A percentile compares a stretch with the other conserved stretches of the same genome.
phyloP scores from a whole-genome alignment of 805 yeast genomes.

The Ogataea pini region DNA sequence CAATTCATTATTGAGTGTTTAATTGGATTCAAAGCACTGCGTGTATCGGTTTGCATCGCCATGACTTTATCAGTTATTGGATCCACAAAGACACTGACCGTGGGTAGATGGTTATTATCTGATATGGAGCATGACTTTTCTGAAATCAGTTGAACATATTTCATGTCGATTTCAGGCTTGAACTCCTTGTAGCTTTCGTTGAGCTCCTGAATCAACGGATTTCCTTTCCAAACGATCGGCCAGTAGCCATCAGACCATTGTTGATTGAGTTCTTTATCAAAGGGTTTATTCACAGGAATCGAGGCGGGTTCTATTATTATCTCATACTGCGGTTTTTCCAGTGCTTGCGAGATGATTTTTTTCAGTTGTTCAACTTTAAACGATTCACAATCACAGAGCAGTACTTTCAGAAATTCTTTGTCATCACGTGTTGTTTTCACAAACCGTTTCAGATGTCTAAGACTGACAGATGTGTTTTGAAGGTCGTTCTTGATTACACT shows the following conservation, averaged over 20 bases:
- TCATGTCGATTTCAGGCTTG: slow-evolving; percentile 46
- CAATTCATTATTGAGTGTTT: slow-evolving; percentile 78
- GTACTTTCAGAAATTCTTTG: slow-evolving; percentile 10
- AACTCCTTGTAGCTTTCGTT: slow-evolving; percentile 43
- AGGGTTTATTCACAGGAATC: slow-evolving; percentile 67
- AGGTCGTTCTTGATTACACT: slow-evolving; percentile 28
- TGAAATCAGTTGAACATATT: slow-evolving; percentile 34
- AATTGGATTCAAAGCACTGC: slow-evolving; percentile 50
- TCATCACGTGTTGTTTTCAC: slow-evolving; percentile 21
- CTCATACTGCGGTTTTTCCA: slow-evolving; percentile 12
- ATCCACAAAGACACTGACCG: slow-evolving; percentile 65
- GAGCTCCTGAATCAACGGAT: slow-evolving; percentile 72
- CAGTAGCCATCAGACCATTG: slow-evolving; percentile 71
- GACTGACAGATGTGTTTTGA: slow-evolving; percentile 28
- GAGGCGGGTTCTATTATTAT: slow-evolving; percentile 21
- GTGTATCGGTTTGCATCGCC: slow-evolving; percentile 41
- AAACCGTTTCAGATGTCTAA: slow-evolving; percentile 57
- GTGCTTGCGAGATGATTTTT: slow-evolving; percentile 24
- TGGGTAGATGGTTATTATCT: slow-evolving; percentile 38
- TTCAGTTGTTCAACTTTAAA: slow-evolving; percentile 30
- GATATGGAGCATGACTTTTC: slow-evolving; percentile 22
- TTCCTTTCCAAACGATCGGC: slow-evolving; percentile 96
- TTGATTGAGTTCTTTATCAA: slow-evolving; percentile 62
- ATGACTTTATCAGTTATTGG: slow-evolving; percentile 46
- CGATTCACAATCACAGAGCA: slow-evolving; percentile 45